Percentiles rank a stretch among this genome's conserved stretches.
Evolutionary conservation across 2,329 filamentous ascomycete species (phyloP).

Genomic region (Nannizzia gypsea): DNA sequence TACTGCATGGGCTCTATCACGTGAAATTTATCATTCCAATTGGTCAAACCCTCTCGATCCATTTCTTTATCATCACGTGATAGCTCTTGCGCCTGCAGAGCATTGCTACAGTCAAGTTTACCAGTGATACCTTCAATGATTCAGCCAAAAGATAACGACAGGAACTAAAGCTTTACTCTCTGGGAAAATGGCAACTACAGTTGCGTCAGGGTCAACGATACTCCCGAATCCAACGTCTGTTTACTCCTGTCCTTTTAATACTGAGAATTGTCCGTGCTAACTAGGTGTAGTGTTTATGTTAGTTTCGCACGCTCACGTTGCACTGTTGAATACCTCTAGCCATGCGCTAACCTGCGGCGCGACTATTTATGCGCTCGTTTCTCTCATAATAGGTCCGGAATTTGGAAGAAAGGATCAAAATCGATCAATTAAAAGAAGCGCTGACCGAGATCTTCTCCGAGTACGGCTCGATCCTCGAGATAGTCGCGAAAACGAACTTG

Average conservation of each 20-base stretch:
- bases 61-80: no score
- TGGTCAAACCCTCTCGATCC: no score
- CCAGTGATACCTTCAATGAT: background rate
- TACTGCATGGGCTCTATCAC: no score
- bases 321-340: background rate
- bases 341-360: background rate
- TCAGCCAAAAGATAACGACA: background rate
- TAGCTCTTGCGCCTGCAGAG: no score
- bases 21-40: no score
- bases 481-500: conserved; percentile 79
- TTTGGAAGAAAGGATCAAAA: conserved; percentile 83
- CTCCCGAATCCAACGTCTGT: conserved; percentile 33
- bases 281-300: conserved; percentile 31
- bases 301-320: conserved; percentile 6
- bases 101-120: no score
- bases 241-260: background rate
- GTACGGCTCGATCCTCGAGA: conserved; percentile 74
- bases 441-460: conserved; percentile 72
- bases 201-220: conserved; percentile 20
- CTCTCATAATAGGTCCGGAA: conserved; percentile 50
- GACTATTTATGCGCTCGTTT: background rate
- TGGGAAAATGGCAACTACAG: conserved; percentile 27
- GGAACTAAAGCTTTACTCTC: background rate
- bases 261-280: conserved; percentile 6
- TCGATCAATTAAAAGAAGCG: conserved; percentile 60